Conservation (phyloP, 768 basidiomycete genomes). For the Naganishia randhawae region DNA sequence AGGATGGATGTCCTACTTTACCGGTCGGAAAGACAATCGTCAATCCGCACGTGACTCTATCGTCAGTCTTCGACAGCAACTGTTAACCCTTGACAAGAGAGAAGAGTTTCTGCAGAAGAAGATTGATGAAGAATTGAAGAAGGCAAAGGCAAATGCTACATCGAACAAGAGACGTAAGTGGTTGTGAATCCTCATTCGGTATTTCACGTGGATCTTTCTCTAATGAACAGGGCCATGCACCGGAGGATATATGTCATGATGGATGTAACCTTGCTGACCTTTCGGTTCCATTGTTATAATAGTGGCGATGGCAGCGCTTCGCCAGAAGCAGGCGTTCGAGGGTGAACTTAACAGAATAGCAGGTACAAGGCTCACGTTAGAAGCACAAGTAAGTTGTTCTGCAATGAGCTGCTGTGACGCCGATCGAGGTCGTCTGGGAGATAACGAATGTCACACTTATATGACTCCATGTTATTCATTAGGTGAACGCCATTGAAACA, state of each 20-base stretch:
- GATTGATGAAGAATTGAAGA: constrained; percentile 88
- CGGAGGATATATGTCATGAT: not conserved
- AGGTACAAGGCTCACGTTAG: constrained; percentile 82
- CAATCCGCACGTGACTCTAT: constrained; percentile 87
- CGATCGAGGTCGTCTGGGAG: not conserved
- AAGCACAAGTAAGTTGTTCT: constrained; percentile 57
- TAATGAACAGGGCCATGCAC: not conserved
- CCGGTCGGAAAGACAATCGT: constrained; percentile 66
- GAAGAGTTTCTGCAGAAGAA: constrained; percentile 94
- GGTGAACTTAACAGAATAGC: constrained; percentile 77
- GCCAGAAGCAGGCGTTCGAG: constrained; percentile 88
- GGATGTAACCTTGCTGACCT: not conserved
- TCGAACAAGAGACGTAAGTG: constrained; percentile 84
- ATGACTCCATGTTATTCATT: constrained; percentile 15
- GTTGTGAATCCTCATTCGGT: not conserved
- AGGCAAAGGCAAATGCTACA: constrained; percentile 87
- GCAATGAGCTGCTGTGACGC: not conserved
- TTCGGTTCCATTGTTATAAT: constrained; percentile 10
- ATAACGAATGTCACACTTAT: not conserved
- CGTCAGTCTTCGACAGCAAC: constrained; percentile 83
- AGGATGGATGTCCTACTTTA: constrained; percentile 79
- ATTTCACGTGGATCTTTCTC: not conserved
- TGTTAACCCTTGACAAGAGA: constrained; percentile 98
- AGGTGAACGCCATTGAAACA: constrained; percentile 89
- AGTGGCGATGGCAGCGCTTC: constrained; percentile 85